Evolutionary conservation across 768 basidiomycete species (phyloP).

Genomic region (Pulveroboletus frians): DNA sequence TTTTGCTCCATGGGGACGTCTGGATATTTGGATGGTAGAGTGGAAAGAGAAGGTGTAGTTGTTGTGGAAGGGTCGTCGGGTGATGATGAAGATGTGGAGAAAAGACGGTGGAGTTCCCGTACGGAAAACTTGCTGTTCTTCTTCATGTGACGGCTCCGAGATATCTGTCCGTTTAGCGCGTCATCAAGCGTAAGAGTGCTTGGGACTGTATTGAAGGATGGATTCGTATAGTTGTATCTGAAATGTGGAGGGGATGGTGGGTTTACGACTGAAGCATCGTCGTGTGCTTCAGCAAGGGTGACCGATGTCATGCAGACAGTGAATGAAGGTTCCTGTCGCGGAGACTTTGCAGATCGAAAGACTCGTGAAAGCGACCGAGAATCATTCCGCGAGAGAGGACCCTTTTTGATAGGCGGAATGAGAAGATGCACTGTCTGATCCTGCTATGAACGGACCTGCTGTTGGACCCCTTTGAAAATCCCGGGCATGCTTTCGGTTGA

Average conservation of each 20-base stretch:
- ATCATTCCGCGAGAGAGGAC: slow-evolving; percentile 22
- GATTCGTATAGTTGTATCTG: slow-evolving; percentile 24
- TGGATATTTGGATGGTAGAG: slow-evolving; percentile 8
- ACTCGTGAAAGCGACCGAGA: slow-evolving; percentile 32
- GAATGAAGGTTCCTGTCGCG: slow-evolving; percentile 27
- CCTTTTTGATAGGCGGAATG: slow-evolving; percentile 19
- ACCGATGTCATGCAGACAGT: slow-evolving; percentile 20
- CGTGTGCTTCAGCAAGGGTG: slow-evolving; percentile 15
- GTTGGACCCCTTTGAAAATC: slow-evolving; percentile 25
- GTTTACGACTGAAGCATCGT: slow-evolving; percentile 1
- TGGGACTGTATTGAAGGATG: slow-evolving; percentile 15
- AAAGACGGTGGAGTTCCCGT: slow-evolving; percentile 33
- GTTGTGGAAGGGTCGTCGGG: slow-evolving; percentile 4
- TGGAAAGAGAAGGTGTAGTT: slow-evolving; percentile 8
- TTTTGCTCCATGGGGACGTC: slow-evolving; percentile 21
- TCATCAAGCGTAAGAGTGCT: slow-evolving; percentile 11
- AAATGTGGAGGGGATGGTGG: slow-evolving; percentile 7
- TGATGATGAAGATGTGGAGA: slow-evolving; percentile 25
- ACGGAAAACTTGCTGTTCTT: slow-evolving; percentile 30
- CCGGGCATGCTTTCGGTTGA: slow-evolving; percentile 25
- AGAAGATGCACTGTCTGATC: slow-evolving; percentile 9
- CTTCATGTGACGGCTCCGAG: slow-evolving; percentile 33
- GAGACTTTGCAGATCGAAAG: slow-evolving; percentile 18
- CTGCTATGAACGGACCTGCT: slow-evolving; percentile 16
- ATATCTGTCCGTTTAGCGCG: slow-evolving; percentile 22